These are phyloP conservation scores for Dictyostelium intermedium DNA, from an alignment of 78 protist species.

Conservation along the genomic window DNA sequence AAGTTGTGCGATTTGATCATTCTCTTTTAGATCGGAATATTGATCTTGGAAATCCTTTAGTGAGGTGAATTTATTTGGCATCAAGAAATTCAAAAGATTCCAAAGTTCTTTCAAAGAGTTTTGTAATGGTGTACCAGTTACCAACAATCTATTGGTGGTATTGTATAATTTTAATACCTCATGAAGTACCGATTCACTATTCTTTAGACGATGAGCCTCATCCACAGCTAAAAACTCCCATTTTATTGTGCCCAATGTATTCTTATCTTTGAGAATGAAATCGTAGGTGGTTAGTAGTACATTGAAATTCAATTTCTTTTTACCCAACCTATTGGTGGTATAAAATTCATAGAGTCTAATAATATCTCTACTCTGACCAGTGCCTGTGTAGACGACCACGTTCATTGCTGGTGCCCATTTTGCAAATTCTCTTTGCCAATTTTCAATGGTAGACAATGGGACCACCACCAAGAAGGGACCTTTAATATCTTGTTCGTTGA, in stretches of 20 bases:
- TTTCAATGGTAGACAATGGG: slow-evolving; percentile 87
- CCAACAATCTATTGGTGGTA: slow-evolving; percentile 67
- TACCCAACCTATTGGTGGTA: not conserved
- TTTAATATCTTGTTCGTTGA: slow-evolving; percentile 38
- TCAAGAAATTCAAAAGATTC: slow-evolving; percentile 91
- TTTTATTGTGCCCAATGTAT: slow-evolving; percentile 33
- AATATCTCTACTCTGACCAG: slow-evolving; percentile 40
- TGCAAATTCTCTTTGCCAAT: slow-evolving; percentile 92
- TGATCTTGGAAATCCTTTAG: slow-evolving; percentile 61
- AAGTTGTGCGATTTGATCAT: slow-evolving; percentile 74
- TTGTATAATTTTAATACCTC: slow-evolving; percentile 66
- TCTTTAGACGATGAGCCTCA: slow-evolving; percentile 95
- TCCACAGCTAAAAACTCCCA: slow-evolving; percentile 93
- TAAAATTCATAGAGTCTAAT: slow-evolving; percentile 82
- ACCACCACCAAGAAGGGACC: slow-evolving; percentile 97
- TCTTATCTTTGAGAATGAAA: slow-evolving; percentile 72
- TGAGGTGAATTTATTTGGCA: slow-evolving; percentile 81
- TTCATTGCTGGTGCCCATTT: slow-evolving; percentile 94
- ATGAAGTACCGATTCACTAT: slow-evolving; percentile 82
- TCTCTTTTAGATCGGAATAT: slow-evolving; percentile 70
- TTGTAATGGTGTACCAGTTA: slow-evolving; percentile 97
- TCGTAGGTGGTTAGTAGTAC: slow-evolving; percentile 94
- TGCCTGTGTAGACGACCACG: slow-evolving; percentile 77
- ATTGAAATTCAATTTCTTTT: slow-evolving; percentile 77
- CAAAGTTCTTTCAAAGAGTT: slow-evolving; percentile 93